These are phyloP conservation scores for Chalciporus pseudorubinellus DNA, from an alignment of 768 basidiomycete genomes.

Conservation along the genomic window DNA sequence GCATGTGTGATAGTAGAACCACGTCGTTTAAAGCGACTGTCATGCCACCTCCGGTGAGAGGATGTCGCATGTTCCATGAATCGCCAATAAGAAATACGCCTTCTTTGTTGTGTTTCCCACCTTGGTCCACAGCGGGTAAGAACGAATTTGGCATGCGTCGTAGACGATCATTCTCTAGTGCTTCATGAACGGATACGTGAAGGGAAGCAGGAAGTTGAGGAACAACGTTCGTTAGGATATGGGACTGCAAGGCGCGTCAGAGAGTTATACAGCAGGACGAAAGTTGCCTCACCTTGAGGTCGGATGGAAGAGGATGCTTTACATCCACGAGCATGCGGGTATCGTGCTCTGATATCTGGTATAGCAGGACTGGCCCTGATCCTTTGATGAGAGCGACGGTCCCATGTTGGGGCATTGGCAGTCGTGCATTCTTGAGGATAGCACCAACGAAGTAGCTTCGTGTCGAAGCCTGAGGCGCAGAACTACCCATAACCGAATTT, in stretches of 20 bases:
- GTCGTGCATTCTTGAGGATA: constrained; percentile 69
- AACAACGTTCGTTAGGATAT: constrained; percentile 70
- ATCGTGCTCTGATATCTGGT: constrained; percentile 86
- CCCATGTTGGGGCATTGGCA: constrained; percentile 77
- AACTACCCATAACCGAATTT: constrained; percentile 54
- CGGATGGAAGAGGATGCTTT: constrained; percentile 76
- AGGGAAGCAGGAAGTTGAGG: constrained; percentile 79
- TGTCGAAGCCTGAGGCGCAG: constrained; percentile 48
- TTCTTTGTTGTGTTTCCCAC: constrained; percentile 45
- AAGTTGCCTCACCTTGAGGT: constrained; percentile 57
- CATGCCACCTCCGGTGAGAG: constrained; percentile 97
- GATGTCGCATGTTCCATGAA: constrained; percentile 99
- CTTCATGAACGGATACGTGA: constrained; percentile 59
- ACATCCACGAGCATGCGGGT: constrained; percentile 94
- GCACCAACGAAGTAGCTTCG: constrained; percentile 84
- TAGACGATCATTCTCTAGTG: constrained; percentile 77
- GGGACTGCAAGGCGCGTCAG: constrained; percentile 39
- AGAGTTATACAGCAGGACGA: background rate
- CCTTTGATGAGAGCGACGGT: constrained; percentile 81
- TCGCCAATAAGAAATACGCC: constrained; percentile 89
- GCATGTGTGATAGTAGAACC: constrained; percentile 63
- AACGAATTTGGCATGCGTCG: constrained; percentile 96
- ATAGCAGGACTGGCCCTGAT: constrained; percentile 85
- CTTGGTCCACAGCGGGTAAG: constrained; percentile 77
- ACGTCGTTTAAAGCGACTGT: constrained; percentile 91